A percentile compares a stretch with the other conserved stretches of the same genome.
Conservation (phyloP, 2,329 filamentous ascomycete genomes). For the Camillea tinctor region DNA sequence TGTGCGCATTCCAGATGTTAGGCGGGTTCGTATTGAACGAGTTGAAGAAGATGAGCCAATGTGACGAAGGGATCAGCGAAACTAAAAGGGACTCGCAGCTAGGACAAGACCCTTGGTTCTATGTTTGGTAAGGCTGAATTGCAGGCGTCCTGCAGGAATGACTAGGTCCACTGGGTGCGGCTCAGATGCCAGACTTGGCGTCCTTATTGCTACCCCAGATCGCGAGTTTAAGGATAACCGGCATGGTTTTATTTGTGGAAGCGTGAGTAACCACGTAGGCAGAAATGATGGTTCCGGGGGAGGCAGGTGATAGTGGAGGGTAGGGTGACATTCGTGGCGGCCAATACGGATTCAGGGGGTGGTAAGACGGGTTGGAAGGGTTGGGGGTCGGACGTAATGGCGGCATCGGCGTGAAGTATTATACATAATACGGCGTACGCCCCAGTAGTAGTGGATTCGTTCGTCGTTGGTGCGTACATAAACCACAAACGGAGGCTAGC, state of each 20-base stretch:
- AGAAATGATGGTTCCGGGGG: not conserved
- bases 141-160: not conserved
- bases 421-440: not conserved
- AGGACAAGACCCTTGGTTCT: not conserved
- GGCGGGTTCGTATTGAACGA: not conserved
- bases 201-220: not conserved
- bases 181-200: not conserved
- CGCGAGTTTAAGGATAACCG: not conserved
- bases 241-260: not conserved
- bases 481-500: not conserved
- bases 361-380: no score
- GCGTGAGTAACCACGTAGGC: not conserved
- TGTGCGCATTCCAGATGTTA: not conserved
- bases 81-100: not conserved
- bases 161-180: not conserved
- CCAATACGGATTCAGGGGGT: not conserved
- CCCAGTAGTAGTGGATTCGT: no score
- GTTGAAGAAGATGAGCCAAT: not conserved
- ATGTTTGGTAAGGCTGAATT: not conserved
- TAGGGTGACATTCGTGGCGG: not conserved
- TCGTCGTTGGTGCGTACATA: no score
- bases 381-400: no score
- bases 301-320: not conserved
- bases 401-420: not conserved
- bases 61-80: not conserved